Evolutionary conservation across 2,329 filamentous ascomycete genomes (phyloP).

Genomic region (Cladosporium oxysporum): DNA sequence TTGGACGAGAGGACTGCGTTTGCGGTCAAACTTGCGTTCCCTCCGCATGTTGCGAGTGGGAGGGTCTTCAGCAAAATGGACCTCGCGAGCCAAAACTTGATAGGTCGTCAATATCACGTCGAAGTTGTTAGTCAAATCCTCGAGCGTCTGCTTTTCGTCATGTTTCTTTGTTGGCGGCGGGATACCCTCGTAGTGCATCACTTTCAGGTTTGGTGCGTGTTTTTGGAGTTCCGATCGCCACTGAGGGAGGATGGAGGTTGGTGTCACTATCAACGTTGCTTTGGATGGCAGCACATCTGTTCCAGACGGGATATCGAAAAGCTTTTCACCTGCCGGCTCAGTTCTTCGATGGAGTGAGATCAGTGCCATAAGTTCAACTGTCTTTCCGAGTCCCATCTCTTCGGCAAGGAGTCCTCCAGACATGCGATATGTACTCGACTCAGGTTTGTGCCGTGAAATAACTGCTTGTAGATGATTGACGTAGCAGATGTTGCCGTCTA

Average conservation of each 20-base stretch:
- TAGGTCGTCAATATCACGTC: constrained; percentile 66
- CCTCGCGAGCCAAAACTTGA: constrained; percentile 72
- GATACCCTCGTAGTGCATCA: constrained; percentile 60
- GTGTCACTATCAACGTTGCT: constrained; percentile 65
- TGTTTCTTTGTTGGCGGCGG: constrained; percentile 34
- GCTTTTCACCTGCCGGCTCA: constrained; percentile 30
- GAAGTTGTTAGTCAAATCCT: constrained; percentile 47
- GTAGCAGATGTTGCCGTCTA: constrained; percentile 50
- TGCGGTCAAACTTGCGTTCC: constrained; percentile 50
- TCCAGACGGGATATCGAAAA: constrained; percentile 43
- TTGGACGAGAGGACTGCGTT: constrained; percentile 76
- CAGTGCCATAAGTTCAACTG: constrained; percentile 71
- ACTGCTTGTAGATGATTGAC: constrained; percentile 66
- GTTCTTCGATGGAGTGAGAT: constrained; percentile 63
- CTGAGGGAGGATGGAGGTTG: constrained; percentile 61
- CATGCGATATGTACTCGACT: constrained; percentile 48
- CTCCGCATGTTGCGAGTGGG: constrained; percentile 70
- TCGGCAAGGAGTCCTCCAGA: constrained; percentile 70
- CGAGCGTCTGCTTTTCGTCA: constrained; percentile 43
- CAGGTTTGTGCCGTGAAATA: constrained; percentile 40
- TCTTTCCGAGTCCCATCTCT: constrained; percentile 84
- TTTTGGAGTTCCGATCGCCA: constrained; percentile 62
- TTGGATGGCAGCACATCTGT: constrained; percentile 52
- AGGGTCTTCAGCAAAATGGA: constrained; percentile 72
- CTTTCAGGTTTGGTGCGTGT: constrained; percentile 59